phyloP scores from a whole-genome alignment of 208 protist species.

The Crithidia sp. region DNA sequence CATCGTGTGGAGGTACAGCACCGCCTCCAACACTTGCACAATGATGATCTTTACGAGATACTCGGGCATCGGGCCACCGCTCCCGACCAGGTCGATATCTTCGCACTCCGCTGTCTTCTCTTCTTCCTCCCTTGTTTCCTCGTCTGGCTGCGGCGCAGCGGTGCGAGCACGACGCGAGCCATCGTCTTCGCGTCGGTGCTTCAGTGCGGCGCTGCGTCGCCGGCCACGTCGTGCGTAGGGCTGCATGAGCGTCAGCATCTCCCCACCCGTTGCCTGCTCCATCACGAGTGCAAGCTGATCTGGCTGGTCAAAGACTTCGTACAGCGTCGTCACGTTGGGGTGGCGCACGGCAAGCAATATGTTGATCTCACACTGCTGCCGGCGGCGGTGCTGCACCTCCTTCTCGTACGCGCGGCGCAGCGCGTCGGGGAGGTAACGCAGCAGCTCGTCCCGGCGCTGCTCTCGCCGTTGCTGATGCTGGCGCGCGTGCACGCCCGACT shows the following conservation, averaged over 20 bases:
- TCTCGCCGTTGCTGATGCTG: constrained; percentile 8
- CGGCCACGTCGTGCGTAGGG: constrained; percentile 17
- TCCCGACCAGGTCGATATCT: constrained; percentile 25
- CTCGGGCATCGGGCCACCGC: constrained; percentile 58
- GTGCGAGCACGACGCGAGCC: constrained; percentile 3
- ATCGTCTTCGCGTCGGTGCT: constrained; percentile 2
- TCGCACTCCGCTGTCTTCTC: not conserved
- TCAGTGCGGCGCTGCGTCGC: not conserved
- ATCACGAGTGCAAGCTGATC: constrained; percentile 69
- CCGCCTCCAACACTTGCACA: constrained; percentile 59
- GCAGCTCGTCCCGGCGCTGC: constrained; percentile 32
- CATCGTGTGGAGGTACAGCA: constrained; percentile 91
- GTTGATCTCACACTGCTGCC: constrained; percentile 78
- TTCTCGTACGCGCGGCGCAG: constrained; percentile 45
- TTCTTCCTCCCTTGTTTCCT: not conserved
- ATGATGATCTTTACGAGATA: constrained; percentile 70
- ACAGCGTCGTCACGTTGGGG: constrained; percentile 63
- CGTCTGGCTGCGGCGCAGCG: constrained; percentile 4
- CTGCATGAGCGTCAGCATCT: constrained; percentile 60
- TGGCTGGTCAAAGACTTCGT: constrained; percentile 65
- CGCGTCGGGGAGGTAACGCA: constrained; percentile 30
- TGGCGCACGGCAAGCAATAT: constrained; percentile 67
- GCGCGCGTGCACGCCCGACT: not conserved
- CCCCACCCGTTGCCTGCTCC: constrained; percentile 75
- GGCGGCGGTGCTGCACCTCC: constrained; percentile 48